Conservation (phyloP, 805 yeast genomes). For the Candida nitratophila region DNA sequence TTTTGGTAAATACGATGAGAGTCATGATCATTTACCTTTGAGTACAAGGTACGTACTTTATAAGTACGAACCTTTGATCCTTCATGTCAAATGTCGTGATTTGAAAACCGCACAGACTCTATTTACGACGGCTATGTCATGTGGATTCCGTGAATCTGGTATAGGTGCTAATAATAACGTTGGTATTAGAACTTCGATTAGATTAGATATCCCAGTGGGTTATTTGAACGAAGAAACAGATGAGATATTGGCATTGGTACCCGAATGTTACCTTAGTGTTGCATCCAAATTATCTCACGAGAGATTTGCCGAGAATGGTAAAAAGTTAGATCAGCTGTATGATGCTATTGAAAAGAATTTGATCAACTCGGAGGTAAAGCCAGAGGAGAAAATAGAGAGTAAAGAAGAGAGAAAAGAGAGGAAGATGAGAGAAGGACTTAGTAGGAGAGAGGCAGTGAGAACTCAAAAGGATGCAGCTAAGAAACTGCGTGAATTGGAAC, state of each 20-base stretch:
- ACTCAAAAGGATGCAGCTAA: conserved; percentile 7
- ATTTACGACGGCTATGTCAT: conserved; percentile 66
- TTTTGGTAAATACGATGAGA: conserved; percentile 7
- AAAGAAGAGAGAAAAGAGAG: conserved; percentile 52
- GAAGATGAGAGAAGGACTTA: conserved; percentile 45
- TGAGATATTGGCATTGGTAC: conserved; percentile 35
- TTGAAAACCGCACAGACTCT: conserved; percentile 49
- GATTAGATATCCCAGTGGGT: conserved; percentile 74
- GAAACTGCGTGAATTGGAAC: not conserved
- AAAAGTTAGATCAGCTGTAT: conserved; percentile 44
- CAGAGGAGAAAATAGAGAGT: conserved; percentile 29
- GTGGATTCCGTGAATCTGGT: conserved; percentile 86
- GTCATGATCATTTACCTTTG: not conserved
- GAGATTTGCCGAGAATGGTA: conserved; percentile 59
- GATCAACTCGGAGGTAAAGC: conserved; percentile 1
- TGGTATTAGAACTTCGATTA: conserved; percentile 69
- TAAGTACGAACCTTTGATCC: conserved; percentile 80
- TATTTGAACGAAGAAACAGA: conserved; percentile 29
- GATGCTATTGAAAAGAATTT: conserved; percentile 32
- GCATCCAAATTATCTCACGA: conserved; percentile 50
- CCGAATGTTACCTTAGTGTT: conserved; percentile 40
- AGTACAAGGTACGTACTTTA: conserved; percentile 52
- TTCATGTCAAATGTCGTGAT: conserved; percentile 76
- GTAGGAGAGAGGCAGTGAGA: conserved; percentile 18
- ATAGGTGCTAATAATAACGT: conserved; percentile 74